These are phyloP conservation scores for Aspergillus sp. DNA, from an alignment of 2,329 filamentous ascomycete species.

Conservation along the genomic window DNA sequence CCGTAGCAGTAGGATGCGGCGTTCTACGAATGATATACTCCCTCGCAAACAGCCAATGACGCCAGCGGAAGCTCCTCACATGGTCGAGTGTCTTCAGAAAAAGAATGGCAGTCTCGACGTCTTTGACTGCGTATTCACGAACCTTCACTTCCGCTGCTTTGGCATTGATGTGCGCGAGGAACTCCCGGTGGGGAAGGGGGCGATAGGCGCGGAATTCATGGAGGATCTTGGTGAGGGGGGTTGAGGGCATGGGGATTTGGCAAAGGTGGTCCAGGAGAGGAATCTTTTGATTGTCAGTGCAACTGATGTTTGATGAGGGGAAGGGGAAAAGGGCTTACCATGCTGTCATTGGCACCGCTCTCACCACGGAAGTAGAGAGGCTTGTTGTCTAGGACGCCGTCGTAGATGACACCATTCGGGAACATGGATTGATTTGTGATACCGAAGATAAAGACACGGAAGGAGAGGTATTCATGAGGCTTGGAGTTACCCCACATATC, in stretches of 20 bases:
- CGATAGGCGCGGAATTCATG: slow-evolving; percentile 84
- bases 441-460: slow-evolving; percentile 95
- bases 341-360: slow-evolving; percentile 88
- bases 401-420: slow-evolving; percentile 81
- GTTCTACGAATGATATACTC: slow-evolving; percentile 45
- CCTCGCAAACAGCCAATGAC: slow-evolving; percentile 44
- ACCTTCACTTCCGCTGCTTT: slow-evolving; percentile 44
- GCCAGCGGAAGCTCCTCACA: slow-evolving; percentile 45
- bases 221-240: slow-evolving; percentile 81
- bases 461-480: slow-evolving; percentile 75
- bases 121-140: slow-evolving; percentile 29
- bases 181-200: slow-evolving; percentile 80
- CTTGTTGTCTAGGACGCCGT: slow-evolving; percentile 65
- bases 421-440: slow-evolving; percentile 94
- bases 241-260: slow-evolving; percentile 79
- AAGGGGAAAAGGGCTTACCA: slow-evolving; percentile 43
- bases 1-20: slow-evolving; percentile 42
- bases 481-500: slow-evolving; percentile 87
- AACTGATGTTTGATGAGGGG: not conserved
- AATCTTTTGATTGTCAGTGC: slow-evolving; percentile 42
- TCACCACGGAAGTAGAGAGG: slow-evolving; percentile 83
- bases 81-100: slow-evolving; percentile 42
- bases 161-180: slow-evolving; percentile 64
- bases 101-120: slow-evolving; percentile 36
- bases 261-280: slow-evolving; percentile 84